Conservation (phyloP, 768 basidiomycete genomes). For the Serendipita sp. region DNA sequence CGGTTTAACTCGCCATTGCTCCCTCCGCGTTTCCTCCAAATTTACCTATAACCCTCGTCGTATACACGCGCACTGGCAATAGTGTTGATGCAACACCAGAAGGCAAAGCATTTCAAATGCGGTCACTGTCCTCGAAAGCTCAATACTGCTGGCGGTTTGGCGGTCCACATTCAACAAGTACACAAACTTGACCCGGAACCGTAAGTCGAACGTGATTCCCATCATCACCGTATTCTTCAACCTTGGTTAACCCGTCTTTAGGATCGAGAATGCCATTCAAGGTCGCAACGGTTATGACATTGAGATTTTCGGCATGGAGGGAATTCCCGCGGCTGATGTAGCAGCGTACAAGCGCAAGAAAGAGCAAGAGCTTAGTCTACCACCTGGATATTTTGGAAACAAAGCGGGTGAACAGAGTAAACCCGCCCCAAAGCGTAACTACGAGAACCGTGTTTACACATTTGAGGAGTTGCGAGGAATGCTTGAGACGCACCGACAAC, state of each 20-base stretch:
- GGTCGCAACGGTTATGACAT: conserved; percentile 96
- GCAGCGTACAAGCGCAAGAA: conserved; percentile 93
- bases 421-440: conserved; percentile 10
- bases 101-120: conserved; percentile 99
- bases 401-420: conserved; percentile 1
- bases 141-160: conserved; percentile 94
- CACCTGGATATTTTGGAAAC: conserved; percentile 30
- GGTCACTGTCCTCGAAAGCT: conserved; percentile 86
- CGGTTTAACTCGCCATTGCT: neutral
- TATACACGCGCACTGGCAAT: neutral
- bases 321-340: conserved; percentile 83
- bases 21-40: neutral
- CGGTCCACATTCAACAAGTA: conserved; percentile 96
- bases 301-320: conserved; percentile 99
- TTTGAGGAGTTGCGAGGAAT: conserved; percentile 76
- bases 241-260: conserved; percentile 14
- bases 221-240: conserved; percentile 4
- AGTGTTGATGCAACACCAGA: conserved; percentile 99
- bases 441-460: conserved; percentile 53
- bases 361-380: conserved; percentile 80
- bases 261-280: conserved; percentile 90
- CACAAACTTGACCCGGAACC: conserved; percentile 97
- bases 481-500: conserved; percentile 73
- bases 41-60: neutral
- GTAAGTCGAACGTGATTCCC: conserved; percentile 24